Evolutionary conservation across 106 monocot genomes (phyloP).

Genomic region (Alisma plantagoaquatica): DNA sequence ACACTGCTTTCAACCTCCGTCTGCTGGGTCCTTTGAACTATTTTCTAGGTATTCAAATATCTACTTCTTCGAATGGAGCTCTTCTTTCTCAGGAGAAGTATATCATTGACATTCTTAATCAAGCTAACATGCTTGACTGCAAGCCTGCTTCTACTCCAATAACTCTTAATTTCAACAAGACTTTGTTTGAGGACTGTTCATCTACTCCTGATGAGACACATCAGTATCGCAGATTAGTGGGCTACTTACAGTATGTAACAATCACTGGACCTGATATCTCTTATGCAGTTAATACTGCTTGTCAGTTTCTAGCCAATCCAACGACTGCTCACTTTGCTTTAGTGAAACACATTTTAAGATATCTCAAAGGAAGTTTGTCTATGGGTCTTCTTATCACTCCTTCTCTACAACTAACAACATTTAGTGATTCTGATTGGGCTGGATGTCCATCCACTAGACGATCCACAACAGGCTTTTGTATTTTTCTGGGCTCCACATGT

Average conservation of each 20-base stretch:
- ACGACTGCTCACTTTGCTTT: neutral
- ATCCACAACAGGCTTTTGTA: neutral
- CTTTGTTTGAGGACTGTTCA: neutral
- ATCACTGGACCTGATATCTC: no score
- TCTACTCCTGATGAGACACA: no score
- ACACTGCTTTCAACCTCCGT: neutral
- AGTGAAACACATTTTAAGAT: neutral
- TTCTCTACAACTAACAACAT: neutral
- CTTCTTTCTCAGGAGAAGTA: neutral
- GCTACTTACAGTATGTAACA: neutral
- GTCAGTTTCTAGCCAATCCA: neutral
- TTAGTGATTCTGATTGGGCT: no score
- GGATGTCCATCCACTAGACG: no score
- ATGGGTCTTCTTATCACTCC: neutral
- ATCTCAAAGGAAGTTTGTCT: neutral
- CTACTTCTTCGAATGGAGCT: neutral
- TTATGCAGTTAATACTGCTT: neutral
- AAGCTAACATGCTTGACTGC: no score
- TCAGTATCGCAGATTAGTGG: neutral
- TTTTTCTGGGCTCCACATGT: neutral
- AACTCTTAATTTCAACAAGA: neutral
- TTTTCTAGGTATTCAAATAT: neutral
- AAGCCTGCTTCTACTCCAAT: no score
- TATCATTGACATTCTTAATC: no score
- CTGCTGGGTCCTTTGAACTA: neutral